These are phyloP conservation scores for Paracorniculantispora psalliotae DNA, from an alignment of 2,329 filamentous ascomycete genomes.

Conservation along the genomic window DNA sequence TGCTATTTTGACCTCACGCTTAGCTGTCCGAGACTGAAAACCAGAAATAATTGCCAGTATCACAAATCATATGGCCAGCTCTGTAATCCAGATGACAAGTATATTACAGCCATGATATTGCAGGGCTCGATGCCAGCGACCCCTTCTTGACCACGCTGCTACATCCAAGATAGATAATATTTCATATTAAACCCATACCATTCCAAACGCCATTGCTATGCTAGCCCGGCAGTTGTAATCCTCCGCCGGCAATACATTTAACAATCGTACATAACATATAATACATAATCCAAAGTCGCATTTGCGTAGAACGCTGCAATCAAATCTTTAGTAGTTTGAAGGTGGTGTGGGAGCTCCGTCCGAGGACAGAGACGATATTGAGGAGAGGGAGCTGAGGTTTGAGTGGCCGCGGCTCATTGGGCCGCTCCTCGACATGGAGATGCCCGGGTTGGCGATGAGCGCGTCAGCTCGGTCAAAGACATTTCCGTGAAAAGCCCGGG, in stretches of 20 bases:
- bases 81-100: neutral
- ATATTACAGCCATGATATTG: neutral
- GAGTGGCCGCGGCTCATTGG: slow-evolving; percentile 39
- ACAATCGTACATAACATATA: slow-evolving; percentile 11
- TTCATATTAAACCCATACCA: neutral
- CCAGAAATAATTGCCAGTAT: neutral
- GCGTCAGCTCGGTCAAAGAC: slow-evolving; percentile 58
- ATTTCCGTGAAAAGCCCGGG: slow-evolving; percentile 49
- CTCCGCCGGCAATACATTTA: slow-evolving; percentile 2
- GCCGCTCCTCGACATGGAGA: slow-evolving; percentile 51
- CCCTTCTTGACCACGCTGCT: neutral
- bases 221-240: slow-evolving; percentile 5
- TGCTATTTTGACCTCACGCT: neutral
- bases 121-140: neutral
- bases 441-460: slow-evolving; percentile 52
- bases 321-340: neutral
- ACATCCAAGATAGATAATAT: neutral
- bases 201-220: slow-evolving; percentile 13
- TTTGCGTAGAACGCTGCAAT: neutral
- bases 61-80: neutral
- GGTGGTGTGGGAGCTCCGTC: slow-evolving; percentile 25
- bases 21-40: no score
- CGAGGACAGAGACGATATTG: slow-evolving; percentile 37
- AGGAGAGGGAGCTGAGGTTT: slow-evolving; percentile 35
- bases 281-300: slow-evolving; percentile 12